Evolutionary conservation across 1,284 basidiomycete genomes (phyloP).

Genomic region (Schizophyllum commune): DNA sequence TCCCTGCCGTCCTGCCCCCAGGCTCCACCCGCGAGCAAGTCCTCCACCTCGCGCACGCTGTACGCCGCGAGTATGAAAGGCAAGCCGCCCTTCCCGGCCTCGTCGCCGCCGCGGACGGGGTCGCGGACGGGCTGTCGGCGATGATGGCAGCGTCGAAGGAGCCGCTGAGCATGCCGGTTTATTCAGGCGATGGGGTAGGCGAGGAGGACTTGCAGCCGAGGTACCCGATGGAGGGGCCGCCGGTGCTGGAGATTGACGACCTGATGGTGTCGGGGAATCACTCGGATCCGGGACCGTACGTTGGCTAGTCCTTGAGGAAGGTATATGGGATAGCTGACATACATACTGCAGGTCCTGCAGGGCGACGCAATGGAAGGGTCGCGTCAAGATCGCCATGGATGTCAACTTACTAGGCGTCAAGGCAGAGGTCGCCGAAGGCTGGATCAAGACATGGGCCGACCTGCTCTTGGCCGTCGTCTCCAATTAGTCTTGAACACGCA

Average conservation of each 20-base stretch:
- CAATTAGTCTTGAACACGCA: too few relatives aligned
- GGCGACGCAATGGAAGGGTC: neutral
- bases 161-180: neutral
- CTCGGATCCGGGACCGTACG: neutral
- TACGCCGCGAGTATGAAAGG: neutral
- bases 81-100: neutral
- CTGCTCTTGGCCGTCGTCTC: neutral
- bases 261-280: neutral
- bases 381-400: neutral
- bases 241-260: neutral
- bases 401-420: neutral
- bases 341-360: neutral
- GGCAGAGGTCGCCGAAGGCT: neutral
- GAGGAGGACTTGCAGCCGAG: neutral
- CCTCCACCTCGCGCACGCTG: neutral
- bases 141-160: neutral
- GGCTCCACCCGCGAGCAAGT: neutral
- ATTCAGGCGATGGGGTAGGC: neutral
- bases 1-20: neutral
- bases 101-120: neutral
- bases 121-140: neutral
- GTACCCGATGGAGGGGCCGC: neutral
- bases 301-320: neutral
- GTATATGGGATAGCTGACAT: neutral
- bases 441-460: neutral